Conservation (phyloP, 495 filamentous ascomycete genomes). For the Elaphomyces granulatus region DNA sequence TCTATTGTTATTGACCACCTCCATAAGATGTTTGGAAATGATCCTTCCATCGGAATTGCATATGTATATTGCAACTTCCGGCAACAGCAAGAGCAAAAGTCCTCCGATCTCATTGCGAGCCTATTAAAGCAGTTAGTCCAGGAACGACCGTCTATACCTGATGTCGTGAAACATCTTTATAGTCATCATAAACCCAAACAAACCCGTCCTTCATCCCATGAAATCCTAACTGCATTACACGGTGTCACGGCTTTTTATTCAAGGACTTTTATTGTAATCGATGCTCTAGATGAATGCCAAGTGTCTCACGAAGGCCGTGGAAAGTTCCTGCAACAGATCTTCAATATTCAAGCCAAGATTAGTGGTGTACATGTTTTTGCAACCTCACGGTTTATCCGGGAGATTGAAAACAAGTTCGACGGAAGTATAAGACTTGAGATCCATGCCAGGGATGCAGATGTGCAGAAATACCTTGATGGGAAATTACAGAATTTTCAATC, state of each 20-base stretch:
- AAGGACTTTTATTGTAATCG: conserved; percentile 13
- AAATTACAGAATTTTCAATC: conserved; percentile 8
- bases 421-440: conserved; percentile 1
- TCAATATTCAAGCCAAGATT: too few species aligned
- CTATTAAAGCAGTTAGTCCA: conserved; percentile 22
- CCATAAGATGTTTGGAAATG: conserved; percentile 1
- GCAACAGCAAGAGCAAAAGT: conserved; percentile 14
- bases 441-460: conserved; percentile 3
- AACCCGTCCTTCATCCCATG: conserved; percentile 16
- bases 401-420: conserved; percentile 10
- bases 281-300: conserved; percentile 34
- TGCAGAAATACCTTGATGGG: conserved; percentile 2
- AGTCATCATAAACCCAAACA: conserved; percentile 3
- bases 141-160: too few species aligned
- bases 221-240: conserved; percentile 15
- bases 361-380: too few species aligned
- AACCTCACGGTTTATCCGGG: conserved; percentile 24
- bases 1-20: conserved; percentile 19
- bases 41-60: conserved; percentile 11
- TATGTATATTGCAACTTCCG: conserved; percentile 30
- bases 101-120: conserved; percentile 14
- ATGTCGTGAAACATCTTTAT: conserved; percentile 5
- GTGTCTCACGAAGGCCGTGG: not conserved
- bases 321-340: conserved; percentile 14
- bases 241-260: conserved; percentile 12